phyloP scores from a whole-genome alignment of 371 early-diverging fungal genomes.

The Umbelopsis sp. region DNA sequence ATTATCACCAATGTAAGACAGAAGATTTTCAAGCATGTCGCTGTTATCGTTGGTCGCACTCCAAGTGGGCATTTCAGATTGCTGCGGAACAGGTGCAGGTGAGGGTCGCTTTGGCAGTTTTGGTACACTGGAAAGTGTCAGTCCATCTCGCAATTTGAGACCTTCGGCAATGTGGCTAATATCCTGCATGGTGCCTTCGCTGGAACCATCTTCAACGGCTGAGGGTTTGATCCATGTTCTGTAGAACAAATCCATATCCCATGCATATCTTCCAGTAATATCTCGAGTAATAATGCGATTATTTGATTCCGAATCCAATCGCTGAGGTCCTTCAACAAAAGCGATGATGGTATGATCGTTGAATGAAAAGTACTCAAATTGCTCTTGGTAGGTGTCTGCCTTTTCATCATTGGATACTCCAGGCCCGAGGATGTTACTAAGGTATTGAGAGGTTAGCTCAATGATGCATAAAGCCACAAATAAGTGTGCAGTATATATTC shows the following conservation, averaged over 20 bases:
- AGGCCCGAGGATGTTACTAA: constrained; percentile 49
- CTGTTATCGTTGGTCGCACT: neutral
- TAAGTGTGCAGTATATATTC: too few relatives aligned
- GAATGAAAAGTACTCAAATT: constrained; percentile 62
- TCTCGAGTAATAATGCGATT: constrained; percentile 71
- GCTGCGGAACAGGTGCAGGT: neutral
- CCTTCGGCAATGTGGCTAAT: neutral
- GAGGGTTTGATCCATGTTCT: constrained; percentile 10
- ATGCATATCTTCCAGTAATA: constrained; percentile 77
- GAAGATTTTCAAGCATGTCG: constrained; percentile 26
- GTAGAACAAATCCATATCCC: constrained; percentile 58
- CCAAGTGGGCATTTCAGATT: neutral
- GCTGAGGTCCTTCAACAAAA: constrained; percentile 54
- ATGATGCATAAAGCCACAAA: neutral
- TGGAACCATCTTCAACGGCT: neutral
- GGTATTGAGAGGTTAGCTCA: neutral
- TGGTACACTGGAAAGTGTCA: neutral
- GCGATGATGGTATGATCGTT: constrained; percentile 66
- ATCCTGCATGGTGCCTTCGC: neutral
- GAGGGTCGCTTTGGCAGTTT: neutral
- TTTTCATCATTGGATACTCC: constrained; percentile 47
- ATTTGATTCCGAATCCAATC: constrained; percentile 33
- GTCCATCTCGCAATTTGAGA: constrained; percentile 17
- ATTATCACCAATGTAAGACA: constrained; percentile 55
- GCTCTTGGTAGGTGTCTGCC: constrained; percentile 30